Base-by-base conservation (phyloP, 768 basidiomycete genomes). In the Boletus barrowsii region DNA sequence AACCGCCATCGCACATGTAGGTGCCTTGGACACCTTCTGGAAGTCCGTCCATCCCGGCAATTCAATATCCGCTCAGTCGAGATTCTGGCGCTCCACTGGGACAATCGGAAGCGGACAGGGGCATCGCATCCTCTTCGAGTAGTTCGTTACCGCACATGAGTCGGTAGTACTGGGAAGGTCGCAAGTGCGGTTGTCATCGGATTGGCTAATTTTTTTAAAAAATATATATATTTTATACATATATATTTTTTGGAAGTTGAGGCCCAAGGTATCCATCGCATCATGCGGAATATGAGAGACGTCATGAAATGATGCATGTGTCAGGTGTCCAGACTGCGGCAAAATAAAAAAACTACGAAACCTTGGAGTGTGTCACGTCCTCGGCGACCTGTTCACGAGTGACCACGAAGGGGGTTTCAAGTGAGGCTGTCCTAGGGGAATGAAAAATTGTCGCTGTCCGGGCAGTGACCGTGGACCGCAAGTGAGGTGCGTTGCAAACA, bases 41-140 rank as follows among this genome's bases (percentile, higher is more conserved):
- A 67, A 66, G 64, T 43, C 67, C 59, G 64, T 59, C 46, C 49
- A 54, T 36, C 22, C 58, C 67, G 67, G 58, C 64, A 66, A 57
- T 59, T 68, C 64, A 57, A 67, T 68, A 64, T 66, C 67, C 64
- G 65, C 56, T 68, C 61, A 68, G 64, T 68, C 64, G 67, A 66
- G 65, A 50, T 61, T 66, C 58, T 55, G 32, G 56, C 61, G 67
- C 67, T 54, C 56, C 58, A 68, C 47, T 53, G 50, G 47, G 46
- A 32, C 51, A 49, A 50, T 44, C 47, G 50, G 62, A 44, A 40
- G 47, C 49, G n/a, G 50, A 50, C 44, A 42, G 43, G 9, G 42
- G 47, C 56, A 55, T 50, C 46, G 49, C 55, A 50, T 55, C 63
- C 42, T 53, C 49, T 62, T 59, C 56, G 10, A 62, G 55, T 55